A percentile compares a stretch with the other conserved stretches of the same genome.
Conservation (phyloP, 345 rosid genomes). For the Clarkia xantiana region DNA sequence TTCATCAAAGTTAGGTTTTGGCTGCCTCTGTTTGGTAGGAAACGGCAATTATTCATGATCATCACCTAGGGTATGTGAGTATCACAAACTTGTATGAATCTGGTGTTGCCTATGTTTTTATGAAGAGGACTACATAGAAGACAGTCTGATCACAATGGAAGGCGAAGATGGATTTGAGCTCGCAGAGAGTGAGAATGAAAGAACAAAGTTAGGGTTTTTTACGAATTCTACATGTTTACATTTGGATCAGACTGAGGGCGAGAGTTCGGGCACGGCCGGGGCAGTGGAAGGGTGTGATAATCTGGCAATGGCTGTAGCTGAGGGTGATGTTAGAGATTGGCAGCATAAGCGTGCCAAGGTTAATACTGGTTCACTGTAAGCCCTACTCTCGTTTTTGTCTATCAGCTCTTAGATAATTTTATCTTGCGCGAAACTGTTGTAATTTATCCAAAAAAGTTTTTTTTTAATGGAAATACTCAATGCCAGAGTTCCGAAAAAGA, state of each 20-base stretch:
- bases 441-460: too few species aligned
- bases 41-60: slow-evolving; percentile 26
- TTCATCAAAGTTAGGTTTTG: too few species aligned
- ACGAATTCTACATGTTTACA: slow-evolving; percentile 7
- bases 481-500: too few species aligned
- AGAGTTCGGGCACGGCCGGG: slow-evolving; percentile 27
- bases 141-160: slow-evolving; percentile 22
- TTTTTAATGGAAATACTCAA: too few species aligned
- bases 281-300: slow-evolving; percentile 8
- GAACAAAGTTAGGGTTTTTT: slow-evolving; percentile 11
- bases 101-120: slow-evolving; percentile 69
- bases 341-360: slow-evolving; percentile 82
- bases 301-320: slow-evolving; percentile 10
- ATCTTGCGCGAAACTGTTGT: too few species aligned
- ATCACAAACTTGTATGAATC: slow-evolving; percentile 59
- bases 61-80: slow-evolving; percentile 31
- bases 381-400: background rate
- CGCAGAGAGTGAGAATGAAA: slow-evolving; percentile 11
- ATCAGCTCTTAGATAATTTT: background rate
- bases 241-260: slow-evolving; percentile 30
- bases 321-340: slow-evolving; percentile 31
- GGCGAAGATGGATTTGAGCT: slow-evolving; percentile 19
- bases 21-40: too few species aligned
- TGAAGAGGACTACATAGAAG: slow-evolving; percentile 30
- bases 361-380: slow-evolving; percentile 37